Conservation (phyloP, 1,284 basidiomycete species). For the Marasmius fiardii region DNA sequence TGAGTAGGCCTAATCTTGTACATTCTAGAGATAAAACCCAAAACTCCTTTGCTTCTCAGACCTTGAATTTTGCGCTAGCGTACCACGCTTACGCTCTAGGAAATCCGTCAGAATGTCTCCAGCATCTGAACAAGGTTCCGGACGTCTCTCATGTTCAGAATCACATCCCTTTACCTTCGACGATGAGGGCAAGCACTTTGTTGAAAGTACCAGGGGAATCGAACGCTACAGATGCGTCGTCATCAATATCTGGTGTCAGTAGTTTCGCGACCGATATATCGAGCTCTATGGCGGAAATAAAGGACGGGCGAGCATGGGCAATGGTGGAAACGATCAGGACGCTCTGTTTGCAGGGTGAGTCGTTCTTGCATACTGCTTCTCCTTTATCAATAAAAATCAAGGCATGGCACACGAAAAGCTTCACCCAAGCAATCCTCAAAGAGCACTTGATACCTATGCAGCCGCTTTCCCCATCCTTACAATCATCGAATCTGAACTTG, state of each 20-base stretch:
- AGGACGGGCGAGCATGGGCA: constrained; percentile 64
- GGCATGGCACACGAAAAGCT: constrained; percentile 50
- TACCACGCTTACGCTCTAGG: constrained; percentile 78
- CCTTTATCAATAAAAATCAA: constrained; percentile 16
- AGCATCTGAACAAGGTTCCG: constrained; percentile 52
- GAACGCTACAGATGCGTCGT: constrained; percentile 34
- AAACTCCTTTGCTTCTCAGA: constrained; percentile 32
- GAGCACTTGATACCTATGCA: constrained; percentile 54
- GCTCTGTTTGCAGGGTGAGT: constrained; percentile 65
- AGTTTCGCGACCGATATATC: constrained; percentile 43
- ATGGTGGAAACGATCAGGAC: constrained; percentile 62
- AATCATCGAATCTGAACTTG: constrained; percentile 46
- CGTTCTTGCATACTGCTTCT: constrained; percentile 2
- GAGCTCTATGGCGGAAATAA: constrained; percentile 42
- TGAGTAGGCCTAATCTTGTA: constrained; percentile 33
- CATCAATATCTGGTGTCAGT: constrained; percentile 44
- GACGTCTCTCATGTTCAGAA: constrained; percentile 47
- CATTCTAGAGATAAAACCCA: background rate
- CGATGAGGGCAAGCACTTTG: constrained; percentile 38
- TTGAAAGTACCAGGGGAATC: constrained; percentile 24
- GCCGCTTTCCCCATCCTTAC: constrained; percentile 51
- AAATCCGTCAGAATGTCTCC: constrained; percentile 59
- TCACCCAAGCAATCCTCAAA: constrained; percentile 39
- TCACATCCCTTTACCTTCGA: constrained; percentile 44
- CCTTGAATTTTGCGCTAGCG: constrained; percentile 60